Evolutionary conservation across 73 alveolate species (phyloP).

Genomic region (Paramecium pentaurelia): DNA sequence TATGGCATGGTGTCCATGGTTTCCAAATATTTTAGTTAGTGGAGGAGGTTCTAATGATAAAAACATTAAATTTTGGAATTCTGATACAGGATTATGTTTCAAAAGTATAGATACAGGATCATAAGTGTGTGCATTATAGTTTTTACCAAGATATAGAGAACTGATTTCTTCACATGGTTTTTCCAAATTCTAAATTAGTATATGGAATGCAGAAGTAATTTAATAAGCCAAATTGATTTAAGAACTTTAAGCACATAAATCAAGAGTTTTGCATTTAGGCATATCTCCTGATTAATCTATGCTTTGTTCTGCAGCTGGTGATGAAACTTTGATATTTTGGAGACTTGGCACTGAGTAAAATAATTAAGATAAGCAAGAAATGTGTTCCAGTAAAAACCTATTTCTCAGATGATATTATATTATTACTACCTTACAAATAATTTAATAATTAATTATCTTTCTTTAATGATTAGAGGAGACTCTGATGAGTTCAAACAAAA

Average conservation of each 20-base stretch:
- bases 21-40: slow-evolving; percentile 89
- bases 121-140: slow-evolving; percentile 91
- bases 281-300: slow-evolving; percentile 98
- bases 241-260: slow-evolving; percentile 96
- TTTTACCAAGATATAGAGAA: slow-evolving; percentile 84
- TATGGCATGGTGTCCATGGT: slow-evolving; percentile 98
- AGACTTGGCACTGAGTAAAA: slow-evolving; percentile 42
- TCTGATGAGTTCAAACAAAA: neutral
- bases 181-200: slow-evolving; percentile 87
- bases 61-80: slow-evolving; percentile 93
- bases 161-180: slow-evolving; percentile 91
- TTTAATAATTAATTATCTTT: neutral
- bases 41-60: slow-evolving; percentile 99
- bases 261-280: slow-evolving; percentile 87
- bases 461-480: slow-evolving; percentile 1
- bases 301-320: slow-evolving; percentile 98
- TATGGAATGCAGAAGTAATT: slow-evolving; percentile 96
- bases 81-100: slow-evolving; percentile 74
- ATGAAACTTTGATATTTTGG: slow-evolving; percentile 99
- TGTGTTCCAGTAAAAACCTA: slow-evolving; percentile 15
- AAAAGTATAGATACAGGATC: slow-evolving; percentile 86
- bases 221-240: slow-evolving; percentile 74
- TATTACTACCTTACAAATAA: neutral
- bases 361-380: neutral
- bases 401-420: slow-evolving; percentile 17